These are phyloP conservation scores for Globisporangium camurandrum DNA, from an alignment of 352 stramenopile genomes.

Conservation along the genomic window DNA sequence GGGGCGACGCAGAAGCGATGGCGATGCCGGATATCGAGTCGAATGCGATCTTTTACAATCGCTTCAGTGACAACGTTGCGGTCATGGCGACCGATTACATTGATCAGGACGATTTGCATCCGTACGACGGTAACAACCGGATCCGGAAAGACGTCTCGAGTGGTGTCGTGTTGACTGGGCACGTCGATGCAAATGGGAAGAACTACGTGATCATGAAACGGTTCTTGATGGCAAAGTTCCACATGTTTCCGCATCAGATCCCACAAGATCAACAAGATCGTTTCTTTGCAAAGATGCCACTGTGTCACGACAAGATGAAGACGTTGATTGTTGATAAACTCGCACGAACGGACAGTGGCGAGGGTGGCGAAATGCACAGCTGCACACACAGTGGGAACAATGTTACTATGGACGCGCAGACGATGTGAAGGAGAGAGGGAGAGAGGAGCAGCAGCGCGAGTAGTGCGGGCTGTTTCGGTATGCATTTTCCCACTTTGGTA, in stretches of 20 bases:
- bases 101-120: constrained; percentile 69
- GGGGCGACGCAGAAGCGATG: constrained; percentile 29
- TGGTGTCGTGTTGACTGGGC: constrained; percentile 56
- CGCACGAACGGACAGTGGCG: constrained; percentile 7
- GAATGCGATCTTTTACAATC: constrained; percentile 60
- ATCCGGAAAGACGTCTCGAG: constrained; percentile 77
- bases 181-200: constrained; percentile 51
- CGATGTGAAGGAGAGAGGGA: too few relatives aligned
- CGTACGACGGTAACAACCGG: constrained; percentile 54
- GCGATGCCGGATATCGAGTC: constrained; percentile 65
- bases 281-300: constrained; percentile 55
- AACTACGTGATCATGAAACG: constrained; percentile 76
- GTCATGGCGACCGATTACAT: constrained; percentile 72
- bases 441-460: too few relatives aligned
- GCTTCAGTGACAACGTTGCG: constrained; percentile 51
- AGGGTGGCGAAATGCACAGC: too few relatives aligned
- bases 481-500: too few relatives aligned
- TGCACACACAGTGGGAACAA: too few relatives aligned
- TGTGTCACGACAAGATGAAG: constrained; percentile 56
- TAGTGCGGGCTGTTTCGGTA: too few relatives aligned
- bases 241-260: constrained; percentile 73
- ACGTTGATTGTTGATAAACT: constrained; percentile 46
- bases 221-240: constrained; percentile 71
- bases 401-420: too few relatives aligned
- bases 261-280: constrained; percentile 49